These are phyloP conservation scores for Begonia masoniana DNA, from an alignment of 306 rosid genomes.

Conservation along the genomic window DNA sequence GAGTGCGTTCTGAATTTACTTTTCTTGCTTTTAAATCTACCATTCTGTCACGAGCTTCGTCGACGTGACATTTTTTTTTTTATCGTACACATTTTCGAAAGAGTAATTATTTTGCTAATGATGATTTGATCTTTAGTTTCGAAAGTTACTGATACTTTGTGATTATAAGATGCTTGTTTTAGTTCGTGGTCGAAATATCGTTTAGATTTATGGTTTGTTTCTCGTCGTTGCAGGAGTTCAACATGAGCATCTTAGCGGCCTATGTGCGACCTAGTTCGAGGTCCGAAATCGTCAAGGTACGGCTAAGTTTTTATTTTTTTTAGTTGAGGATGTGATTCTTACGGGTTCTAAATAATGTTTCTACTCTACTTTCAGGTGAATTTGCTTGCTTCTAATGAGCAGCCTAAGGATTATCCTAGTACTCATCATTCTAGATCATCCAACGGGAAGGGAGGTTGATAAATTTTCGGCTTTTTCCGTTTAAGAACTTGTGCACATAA, in stretches of 20 bases:
- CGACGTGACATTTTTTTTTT: too few species aligned
- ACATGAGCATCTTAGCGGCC: slow-evolving; percentile 73
- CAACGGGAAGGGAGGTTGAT: slow-evolving; percentile 58
- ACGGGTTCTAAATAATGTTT: neutral
- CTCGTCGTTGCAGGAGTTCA: slow-evolving; percentile 45
- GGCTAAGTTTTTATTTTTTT: slow-evolving; percentile 4
- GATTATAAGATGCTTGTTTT: too few species aligned
- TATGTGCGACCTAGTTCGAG: slow-evolving; percentile 60
- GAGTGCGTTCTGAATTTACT: slow-evolving; percentile 32
- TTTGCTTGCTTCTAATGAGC: slow-evolving; percentile 43
- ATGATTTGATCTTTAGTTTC: too few species aligned
- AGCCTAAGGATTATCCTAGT: slow-evolving; percentile 26
- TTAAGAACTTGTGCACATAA: too few species aligned
- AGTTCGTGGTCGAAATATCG: too few species aligned
- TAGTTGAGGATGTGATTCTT: neutral
- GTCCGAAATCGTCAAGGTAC: slow-evolving; percentile 73
- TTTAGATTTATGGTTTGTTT: too few species aligned
- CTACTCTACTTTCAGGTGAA: slow-evolving; percentile 31
- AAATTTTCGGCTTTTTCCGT: too few species aligned
- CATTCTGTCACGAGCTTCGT: too few species aligned
- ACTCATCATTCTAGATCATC: slow-evolving; percentile 20
- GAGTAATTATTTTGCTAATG: too few species aligned
- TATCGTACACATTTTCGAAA: too few species aligned
- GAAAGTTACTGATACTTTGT: too few species aligned
- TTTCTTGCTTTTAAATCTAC: too few species aligned